Conservation (phyloP, 2,329 filamentous ascomycete species). For the Acarospora socialis region DNA sequence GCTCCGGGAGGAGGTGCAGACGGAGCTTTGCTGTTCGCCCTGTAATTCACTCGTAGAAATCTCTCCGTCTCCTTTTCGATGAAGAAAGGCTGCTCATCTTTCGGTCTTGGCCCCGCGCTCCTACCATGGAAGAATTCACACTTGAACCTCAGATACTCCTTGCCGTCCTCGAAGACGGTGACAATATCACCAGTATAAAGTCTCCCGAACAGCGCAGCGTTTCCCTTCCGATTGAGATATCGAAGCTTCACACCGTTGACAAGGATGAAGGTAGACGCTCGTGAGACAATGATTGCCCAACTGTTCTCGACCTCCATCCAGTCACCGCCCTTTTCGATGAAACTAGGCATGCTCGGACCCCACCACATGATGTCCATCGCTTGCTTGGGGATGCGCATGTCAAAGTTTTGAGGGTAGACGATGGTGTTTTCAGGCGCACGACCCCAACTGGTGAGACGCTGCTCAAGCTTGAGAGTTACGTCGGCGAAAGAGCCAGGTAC, state of each 20-base stretch:
- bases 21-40: too few relatives aligned
- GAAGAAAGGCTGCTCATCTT: constrained; percentile 20
- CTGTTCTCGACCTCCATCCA: constrained; percentile 41
- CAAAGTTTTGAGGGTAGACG: constrained; percentile 46
- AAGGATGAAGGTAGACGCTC: constrained; percentile 58
- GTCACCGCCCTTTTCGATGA: constrained; percentile 40
- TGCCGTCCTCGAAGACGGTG: constrained; percentile 44
- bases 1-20: too few relatives aligned
- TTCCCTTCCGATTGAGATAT: constrained; percentile 38
- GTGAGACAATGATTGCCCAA: constrained; percentile 63
- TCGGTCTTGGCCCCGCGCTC: constrained; percentile 28
- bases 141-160: constrained; percentile 26
- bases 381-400: constrained; percentile 65
- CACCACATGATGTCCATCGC: constrained; percentile 68
- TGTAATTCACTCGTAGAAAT: too few relatives aligned
- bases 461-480: constrained; percentile 50
- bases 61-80: constrained; percentile 8
- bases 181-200: constrained; percentile 67
- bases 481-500: constrained; percentile 49
- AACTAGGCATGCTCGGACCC: constrained; percentile 50
- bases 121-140: constrained; percentile 34
- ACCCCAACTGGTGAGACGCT: constrained; percentile 63
- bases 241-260: constrained; percentile 59
- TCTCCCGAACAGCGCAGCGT: constrained; percentile 45
- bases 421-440: constrained; percentile 54